Conservation (phyloP, 352 stramenopile genomes). For the Pythium phragmiticola region DNA sequence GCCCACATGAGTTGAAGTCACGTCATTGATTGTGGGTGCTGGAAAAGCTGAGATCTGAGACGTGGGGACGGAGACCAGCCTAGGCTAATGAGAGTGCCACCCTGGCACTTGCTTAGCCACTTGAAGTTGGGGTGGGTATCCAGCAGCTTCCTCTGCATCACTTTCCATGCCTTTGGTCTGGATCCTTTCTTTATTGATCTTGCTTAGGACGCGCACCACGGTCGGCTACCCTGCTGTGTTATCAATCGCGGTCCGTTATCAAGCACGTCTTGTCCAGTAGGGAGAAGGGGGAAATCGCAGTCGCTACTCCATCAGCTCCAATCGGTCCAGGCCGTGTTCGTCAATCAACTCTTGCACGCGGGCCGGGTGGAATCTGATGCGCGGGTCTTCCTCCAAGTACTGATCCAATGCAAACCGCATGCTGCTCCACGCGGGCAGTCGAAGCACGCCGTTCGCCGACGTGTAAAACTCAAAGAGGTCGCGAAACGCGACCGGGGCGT, state of each 20-base stretch:
- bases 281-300: too few species aligned
- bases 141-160: too few species aligned
- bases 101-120: too few species aligned
- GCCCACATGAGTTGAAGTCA: not conserved
- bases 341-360: constrained; percentile 8
- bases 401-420: not conserved
- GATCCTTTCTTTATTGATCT: too few species aligned
- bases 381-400: constrained; percentile 10
- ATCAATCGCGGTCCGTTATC: too few species aligned
- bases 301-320: not conserved
- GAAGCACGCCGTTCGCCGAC: not conserved
- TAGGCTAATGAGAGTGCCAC: too few species aligned
- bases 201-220: too few species aligned
- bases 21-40: not conserved
- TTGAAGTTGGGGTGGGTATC: too few species aligned
- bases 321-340: not conserved
- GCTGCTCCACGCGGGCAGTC: not conserved
- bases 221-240: too few species aligned
- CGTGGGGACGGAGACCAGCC: too few species aligned
- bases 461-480: not conserved
- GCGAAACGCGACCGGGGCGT: not conserved
- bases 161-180: too few species aligned
- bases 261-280: too few species aligned
- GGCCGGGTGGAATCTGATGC: not conserved
- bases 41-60: not conserved